phyloP scores from a whole-genome alignment of 495 filamentous ascomycete species.

The Penicillium manginii region DNA sequence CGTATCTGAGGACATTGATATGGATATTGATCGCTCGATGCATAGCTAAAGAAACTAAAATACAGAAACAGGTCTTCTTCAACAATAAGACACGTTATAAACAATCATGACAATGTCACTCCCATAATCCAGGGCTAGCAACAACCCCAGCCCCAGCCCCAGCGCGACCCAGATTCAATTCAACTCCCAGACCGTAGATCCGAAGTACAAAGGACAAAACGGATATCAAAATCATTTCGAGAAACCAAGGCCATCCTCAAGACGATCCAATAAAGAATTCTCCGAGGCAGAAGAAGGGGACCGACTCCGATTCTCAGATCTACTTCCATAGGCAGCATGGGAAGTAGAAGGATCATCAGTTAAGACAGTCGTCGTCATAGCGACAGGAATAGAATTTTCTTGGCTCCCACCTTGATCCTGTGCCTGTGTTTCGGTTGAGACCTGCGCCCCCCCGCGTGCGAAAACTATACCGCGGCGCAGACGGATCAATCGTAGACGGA shows the following conservation, averaged over 20 bases:
- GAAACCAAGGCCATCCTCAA: slow-evolving; percentile 24
- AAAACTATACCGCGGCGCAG: slow-evolving; percentile 1
- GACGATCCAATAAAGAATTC: slow-evolving; percentile 21
- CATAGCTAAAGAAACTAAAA: too few relatives aligned
- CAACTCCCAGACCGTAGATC: too few relatives aligned
- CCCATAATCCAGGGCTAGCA: too few relatives aligned
- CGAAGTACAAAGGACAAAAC: too few relatives aligned
- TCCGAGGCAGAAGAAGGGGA: slow-evolving; percentile 12
- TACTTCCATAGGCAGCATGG: neutral
- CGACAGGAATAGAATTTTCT: too few relatives aligned
- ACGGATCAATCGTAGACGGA: neutral
- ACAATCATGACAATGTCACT: too few relatives aligned
- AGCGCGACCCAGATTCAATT: too few relatives aligned
- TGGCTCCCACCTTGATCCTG: neutral
- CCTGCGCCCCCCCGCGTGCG: neutral
- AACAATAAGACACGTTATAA: too few relatives aligned
- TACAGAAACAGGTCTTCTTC: too few relatives aligned
- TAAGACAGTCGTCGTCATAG: neutral
- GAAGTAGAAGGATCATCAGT: neutral
- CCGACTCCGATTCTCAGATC: neutral
- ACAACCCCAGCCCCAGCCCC: too few relatives aligned
- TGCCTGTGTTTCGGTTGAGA: neutral
- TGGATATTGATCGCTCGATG: too few relatives aligned
- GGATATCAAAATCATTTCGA: slow-evolving; percentile 25
- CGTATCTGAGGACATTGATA: too few relatives aligned